phyloP scores from a whole-genome alignment of 257 asterid species.

The Solanum infundibuliforme region DNA sequence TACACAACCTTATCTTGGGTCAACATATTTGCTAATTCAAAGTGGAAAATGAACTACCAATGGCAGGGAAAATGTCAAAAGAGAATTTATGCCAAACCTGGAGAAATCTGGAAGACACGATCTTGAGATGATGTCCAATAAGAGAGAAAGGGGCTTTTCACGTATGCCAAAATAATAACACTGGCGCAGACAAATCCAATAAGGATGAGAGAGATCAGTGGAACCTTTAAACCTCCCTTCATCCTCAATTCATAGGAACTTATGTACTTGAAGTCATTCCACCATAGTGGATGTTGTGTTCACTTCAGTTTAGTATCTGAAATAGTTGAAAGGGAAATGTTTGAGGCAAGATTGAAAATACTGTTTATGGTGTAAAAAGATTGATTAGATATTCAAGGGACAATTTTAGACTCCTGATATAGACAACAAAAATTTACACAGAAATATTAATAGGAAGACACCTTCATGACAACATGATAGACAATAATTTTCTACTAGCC shows the following conservation, averaged over 20 bases:
- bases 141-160: conserved; percentile 53
- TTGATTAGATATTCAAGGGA: not conserved
- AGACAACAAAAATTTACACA: not conserved
- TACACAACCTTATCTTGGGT: not conserved
- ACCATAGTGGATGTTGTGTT: not conserved
- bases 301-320: conserved; percentile 1
- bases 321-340: not conserved
- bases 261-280: conserved; percentile 23
- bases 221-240: conserved; percentile 79
- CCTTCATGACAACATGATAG: not conserved
- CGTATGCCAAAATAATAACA: conserved; percentile 60
- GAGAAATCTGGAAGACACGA: conserved; percentile 29
- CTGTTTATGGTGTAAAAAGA: conserved; percentile 2
- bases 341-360: not conserved
- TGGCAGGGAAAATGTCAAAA: not conserved
- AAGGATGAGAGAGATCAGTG: conserved; percentile 81
- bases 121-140: conserved; percentile 45
- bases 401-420: not conserved
- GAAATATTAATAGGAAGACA: not conserved
- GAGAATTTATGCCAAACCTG: conserved; percentile 37
- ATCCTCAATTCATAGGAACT: conserved; percentile 37
- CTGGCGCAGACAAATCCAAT: conserved; percentile 55
- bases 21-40: not conserved
- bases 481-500: not conserved
- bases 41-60: not conserved